Conservation (phyloP, 441 rosid species). For the Adansonia madagascariensis region DNA sequence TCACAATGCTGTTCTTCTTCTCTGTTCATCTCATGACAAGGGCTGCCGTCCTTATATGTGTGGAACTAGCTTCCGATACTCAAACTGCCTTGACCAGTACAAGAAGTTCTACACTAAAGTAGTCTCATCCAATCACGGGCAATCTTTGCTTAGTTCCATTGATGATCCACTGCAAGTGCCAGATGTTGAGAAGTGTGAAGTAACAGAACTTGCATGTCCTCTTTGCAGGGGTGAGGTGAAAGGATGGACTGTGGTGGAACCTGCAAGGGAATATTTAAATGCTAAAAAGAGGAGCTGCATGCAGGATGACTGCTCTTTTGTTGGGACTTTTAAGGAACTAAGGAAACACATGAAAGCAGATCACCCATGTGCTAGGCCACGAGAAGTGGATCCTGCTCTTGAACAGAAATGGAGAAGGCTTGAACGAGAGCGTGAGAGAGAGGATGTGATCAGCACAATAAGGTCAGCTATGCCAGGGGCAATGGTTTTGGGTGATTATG, state of each 20-base stretch:
- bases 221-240: constrained; percentile 97
- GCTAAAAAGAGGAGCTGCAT: constrained; percentile 80
- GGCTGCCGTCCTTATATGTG: constrained; percentile 99
- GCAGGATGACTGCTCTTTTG: constrained; percentile 83
- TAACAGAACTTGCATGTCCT: constrained; percentile 76
- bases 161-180: constrained; percentile 40
- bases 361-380: constrained; percentile 85
- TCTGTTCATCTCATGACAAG: constrained; percentile 93
- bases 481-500: constrained; percentile 84
- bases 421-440: constrained; percentile 73
- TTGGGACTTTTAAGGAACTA: constrained; percentile 83
- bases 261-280: constrained; percentile 79
- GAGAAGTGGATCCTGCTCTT: constrained; percentile 73
- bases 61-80: constrained; percentile 91
- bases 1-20: constrained; percentile 95
- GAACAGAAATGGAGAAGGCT: constrained; percentile 91
- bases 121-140: constrained; percentile 38
- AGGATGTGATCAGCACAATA: constrained; percentile 82
- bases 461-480: constrained; percentile 92
- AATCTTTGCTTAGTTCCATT: constrained; percentile 31
- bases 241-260: constrained; percentile 97
- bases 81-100: constrained; percentile 94
- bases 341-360: constrained; percentile 86
- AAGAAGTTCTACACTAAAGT: constrained; percentile 80
- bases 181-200: constrained; percentile 59